Evolutionary conservation across 1,284 basidiomycete species (phyloP).

Genomic region (Vanrija sp.): DNA sequence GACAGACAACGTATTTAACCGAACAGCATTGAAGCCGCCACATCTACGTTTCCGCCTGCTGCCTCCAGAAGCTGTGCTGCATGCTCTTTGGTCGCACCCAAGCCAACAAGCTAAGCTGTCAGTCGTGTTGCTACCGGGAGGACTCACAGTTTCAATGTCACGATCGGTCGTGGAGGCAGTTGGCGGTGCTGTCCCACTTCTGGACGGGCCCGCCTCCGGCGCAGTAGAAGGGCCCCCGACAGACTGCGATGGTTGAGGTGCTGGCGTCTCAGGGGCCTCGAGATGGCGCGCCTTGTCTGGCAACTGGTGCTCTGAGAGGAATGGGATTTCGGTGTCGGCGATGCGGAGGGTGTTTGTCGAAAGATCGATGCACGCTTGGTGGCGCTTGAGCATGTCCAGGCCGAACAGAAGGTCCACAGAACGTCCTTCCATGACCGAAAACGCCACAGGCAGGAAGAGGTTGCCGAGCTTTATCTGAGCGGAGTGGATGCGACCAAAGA

Average conservation of each 20-base stretch:
- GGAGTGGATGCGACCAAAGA: conserved; percentile 88
- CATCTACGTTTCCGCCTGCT: conserved; percentile 77
- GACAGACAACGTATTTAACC: too few relatives aligned
- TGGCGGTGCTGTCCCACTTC: neutral
- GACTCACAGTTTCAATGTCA: conserved; percentile 32
- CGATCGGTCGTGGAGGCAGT: conserved; percentile 1
- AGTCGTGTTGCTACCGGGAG: neutral
- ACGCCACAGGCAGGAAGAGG: conserved; percentile 80
- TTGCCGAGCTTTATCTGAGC: conserved; percentile 85
- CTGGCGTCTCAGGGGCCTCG: neutral
- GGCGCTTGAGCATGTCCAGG: conserved; percentile 96
- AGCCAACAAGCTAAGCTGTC: conserved; percentile 28
- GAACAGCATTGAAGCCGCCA: conserved; percentile 84
- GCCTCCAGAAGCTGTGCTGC: conserved; percentile 74
- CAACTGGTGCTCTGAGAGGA: conserved; percentile 90
- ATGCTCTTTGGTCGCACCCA: conserved; percentile 70
- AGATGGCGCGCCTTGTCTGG: conserved; percentile 65
- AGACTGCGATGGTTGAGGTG: neutral
- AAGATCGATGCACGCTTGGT: conserved; percentile 93
- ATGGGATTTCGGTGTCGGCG: conserved; percentile 76
- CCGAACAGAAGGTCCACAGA: conserved; percentile 92
- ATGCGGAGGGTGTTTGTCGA: conserved; percentile 82
- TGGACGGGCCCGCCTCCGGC: conserved; percentile 21
- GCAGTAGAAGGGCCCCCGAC: neutral
- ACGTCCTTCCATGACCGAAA: conserved; percentile 93